phyloP scores from a whole-genome alignment of 2,329 filamentous ascomycete genomes.

The Atkinsonella texensis region DNA sequence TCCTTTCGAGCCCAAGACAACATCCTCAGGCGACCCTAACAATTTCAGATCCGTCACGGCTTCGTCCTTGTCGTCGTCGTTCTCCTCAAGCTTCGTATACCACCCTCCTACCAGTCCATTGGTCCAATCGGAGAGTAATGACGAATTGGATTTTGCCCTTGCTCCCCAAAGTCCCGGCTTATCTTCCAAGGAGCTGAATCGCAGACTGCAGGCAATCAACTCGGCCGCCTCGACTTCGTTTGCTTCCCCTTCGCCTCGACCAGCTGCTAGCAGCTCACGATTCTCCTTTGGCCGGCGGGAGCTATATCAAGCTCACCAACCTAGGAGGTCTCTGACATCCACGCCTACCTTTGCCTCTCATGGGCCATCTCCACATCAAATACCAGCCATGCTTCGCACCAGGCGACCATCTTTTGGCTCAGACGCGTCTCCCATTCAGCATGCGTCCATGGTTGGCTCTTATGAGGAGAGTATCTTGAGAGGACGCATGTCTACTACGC shows the following conservation, averaged over 20 bases:
- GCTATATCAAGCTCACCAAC: constrained; percentile 68
- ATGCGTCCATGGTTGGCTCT: constrained; percentile 92
- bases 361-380: constrained; percentile 36
- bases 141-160: constrained; percentile 51
- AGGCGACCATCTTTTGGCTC: constrained; percentile 60
- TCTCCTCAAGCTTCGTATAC: constrained; percentile 70
- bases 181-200: constrained; percentile 22
- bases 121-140: constrained; percentile 77
- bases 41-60: constrained; percentile 30
- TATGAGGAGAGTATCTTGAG: constrained; percentile 95
- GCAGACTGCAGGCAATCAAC: constrained; percentile 61
- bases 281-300: constrained; percentile 40
- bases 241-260: constrained; percentile 25
- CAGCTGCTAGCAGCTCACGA: constrained; percentile 14
- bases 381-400: constrained; percentile 37
- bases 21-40: constrained; percentile 20
- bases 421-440: constrained; percentile 67
- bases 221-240: constrained; percentile 41
- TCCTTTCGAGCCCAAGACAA: constrained; percentile 24
- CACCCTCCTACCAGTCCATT: constrained; percentile 86
- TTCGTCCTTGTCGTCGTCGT: constrained; percentile 57
- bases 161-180: constrained; percentile 40
- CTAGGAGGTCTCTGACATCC: constrained; percentile 61
- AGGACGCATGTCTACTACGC: constrained; percentile 92
- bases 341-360: constrained; percentile 30